Evolutionary conservation across 371 early-diverging fungal genomes (phyloP), one percentile per base, ranked within the genome.

Genomic region (Amoeboaphelidium occidentale): DNA sequence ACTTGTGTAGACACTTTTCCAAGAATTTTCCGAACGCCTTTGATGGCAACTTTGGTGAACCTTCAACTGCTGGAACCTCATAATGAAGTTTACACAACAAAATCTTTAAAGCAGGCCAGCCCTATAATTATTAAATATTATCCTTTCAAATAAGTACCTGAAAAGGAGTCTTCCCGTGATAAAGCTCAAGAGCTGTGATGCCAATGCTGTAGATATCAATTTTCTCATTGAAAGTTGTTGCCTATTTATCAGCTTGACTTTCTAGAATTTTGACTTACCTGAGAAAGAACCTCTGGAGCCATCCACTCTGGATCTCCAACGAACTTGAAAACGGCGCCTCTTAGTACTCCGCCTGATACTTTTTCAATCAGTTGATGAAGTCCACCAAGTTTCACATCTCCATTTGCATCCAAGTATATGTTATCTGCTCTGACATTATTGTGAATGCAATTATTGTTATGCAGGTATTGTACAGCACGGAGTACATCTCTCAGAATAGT

Each of bases 181-280:
- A 64, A 21, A 73, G 56, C 54, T 73, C 73, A 24, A 69, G 24
- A 1, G 68, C 68, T 0, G 69, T 68, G 28, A 69, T 67, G 3
- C 71, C 73, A 43, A 73, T 48, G 25, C 58, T 54, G 55, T 73
- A 73, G 17, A 73, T 65, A 49, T 73, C 73, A 12, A 66, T 64
- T 43, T 63, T 63, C 27, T 55, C 53, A 50, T 64, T 57, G 10
- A n/a, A 43, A 3, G 44, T 46, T 47, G 51, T 23, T 28, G 54
- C 22, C n/a, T 28, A 13, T 23, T 14, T 48, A 3, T 32, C 20
- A 25, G 41, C 23, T 22, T 27, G 23, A 23, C 10, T 46, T 22
- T 25, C 45, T 23, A 10, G 45, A 10, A 45, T 10, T 25, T 48
- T 3, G 48, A 12, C 22, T 21, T 55, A 64, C 64, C 58, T 72